phyloP scores from a whole-genome alignment of 176 grass and related monocot genomes.

The Metroxylon sagu region DNA sequence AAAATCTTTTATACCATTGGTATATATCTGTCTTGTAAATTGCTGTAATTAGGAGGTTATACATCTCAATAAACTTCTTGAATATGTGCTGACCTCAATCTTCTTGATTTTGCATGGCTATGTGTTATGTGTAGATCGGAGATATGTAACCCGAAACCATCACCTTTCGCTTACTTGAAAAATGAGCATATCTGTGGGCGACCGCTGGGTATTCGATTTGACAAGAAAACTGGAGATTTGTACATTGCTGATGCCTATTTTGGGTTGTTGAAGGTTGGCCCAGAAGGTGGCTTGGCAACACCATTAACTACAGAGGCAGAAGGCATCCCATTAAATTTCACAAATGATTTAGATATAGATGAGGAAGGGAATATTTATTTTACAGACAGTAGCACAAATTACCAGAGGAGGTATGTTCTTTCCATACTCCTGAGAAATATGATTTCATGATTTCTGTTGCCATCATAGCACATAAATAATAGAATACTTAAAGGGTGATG shows the following conservation, averaged over 20 bases:
- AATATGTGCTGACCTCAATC: no score
- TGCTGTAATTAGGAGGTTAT: no score
- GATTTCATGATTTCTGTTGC: no score
- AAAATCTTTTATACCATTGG: no score
- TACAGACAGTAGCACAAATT: slow-evolving; percentile 77
- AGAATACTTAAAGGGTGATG: no score
- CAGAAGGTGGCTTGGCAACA: slow-evolving; percentile 71
- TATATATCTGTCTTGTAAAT: no score
- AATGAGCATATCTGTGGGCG: slow-evolving; percentile 89
- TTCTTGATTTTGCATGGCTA: no score
- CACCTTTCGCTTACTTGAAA: slow-evolving; percentile 60
- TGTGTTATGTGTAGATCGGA: slow-evolving; percentile 13
- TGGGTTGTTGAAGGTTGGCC: slow-evolving; percentile 73
- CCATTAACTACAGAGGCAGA: slow-evolving; percentile 71
- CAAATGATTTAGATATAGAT: slow-evolving; percentile 86
- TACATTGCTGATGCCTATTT: slow-evolving; percentile 95
- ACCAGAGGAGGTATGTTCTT: slow-evolving; percentile 62
- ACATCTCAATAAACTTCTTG: no score
- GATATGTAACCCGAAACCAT: slow-evolving; percentile 62
- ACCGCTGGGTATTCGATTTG: slow-evolving; percentile 69
- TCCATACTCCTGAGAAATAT: no score
- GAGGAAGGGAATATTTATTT: slow-evolving; percentile 79
- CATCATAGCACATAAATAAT: no score
- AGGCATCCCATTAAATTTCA: slow-evolving; percentile 79
- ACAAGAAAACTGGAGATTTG: slow-evolving; percentile 56